Conservation (phyloP, 768 basidiomycete genomes). For the Mrakia blollopis region DNA sequence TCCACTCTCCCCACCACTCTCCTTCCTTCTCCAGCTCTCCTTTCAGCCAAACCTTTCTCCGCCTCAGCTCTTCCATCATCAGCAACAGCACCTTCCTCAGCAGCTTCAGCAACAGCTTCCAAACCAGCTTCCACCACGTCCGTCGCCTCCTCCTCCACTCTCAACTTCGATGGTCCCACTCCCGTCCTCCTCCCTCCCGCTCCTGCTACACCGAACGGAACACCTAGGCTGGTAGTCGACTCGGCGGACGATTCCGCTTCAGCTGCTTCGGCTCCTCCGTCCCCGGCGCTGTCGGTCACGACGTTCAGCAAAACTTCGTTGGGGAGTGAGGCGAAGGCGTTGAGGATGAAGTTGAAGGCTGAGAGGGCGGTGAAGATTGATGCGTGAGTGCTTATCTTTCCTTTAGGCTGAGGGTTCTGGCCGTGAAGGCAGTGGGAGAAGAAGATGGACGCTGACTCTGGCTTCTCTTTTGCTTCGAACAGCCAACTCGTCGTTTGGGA, state of each 20-base stretch:
- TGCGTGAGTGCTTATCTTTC: constrained; percentile 7
- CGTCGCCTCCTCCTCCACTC: too few relatives aligned
- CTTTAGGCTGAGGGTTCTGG: background rate
- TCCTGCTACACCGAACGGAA: background rate
- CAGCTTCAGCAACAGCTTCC: background rate
- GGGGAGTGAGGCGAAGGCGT: background rate
- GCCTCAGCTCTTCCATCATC: background rate
- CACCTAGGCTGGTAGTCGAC: background rate
- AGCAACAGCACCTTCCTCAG: background rate
- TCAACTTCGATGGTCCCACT: background rate
- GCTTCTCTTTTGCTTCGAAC: background rate
- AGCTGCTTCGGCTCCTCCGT: background rate
- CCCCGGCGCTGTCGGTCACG: background rate
- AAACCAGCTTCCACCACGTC: background rate
- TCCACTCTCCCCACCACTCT: background rate
- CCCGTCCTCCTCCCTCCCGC: background rate
- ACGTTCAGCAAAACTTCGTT: background rate
- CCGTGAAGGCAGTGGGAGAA: background rate
- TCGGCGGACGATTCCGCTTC: too few relatives aligned
- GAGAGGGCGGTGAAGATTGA: constrained; percentile 20
- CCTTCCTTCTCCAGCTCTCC: background rate
- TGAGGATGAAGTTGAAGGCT: background rate
- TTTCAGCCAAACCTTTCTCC: background rate
- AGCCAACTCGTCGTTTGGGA: constrained; percentile 7
- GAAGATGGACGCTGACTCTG: background rate